A percentile compares a stretch with the other conserved stretches of the same genome.
Evolutionary conservation across 306 rosid species (phyloP).

Genomic region (Rosa chinensis): DNA sequence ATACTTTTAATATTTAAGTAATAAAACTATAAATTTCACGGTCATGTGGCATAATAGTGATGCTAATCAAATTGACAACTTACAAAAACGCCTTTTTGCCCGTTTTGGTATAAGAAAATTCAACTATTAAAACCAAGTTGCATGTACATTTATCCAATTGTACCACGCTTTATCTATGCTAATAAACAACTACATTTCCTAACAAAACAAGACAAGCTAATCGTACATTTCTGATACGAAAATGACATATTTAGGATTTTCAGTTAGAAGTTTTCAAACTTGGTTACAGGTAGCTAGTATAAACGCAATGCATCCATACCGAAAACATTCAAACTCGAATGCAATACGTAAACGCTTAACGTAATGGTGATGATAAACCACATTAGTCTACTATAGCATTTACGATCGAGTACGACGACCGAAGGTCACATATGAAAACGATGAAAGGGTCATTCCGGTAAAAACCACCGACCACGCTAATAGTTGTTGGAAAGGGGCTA

Average conservation of each 20-base stretch:
- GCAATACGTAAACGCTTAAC: not conserved
- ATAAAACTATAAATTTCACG: not conserved
- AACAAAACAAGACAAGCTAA: not conserved
- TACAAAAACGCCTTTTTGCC: not conserved
- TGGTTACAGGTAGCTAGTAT: not conserved
- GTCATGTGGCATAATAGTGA: not conserved
- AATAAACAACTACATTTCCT: not conserved
- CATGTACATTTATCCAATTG: not conserved
- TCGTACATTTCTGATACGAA: not conserved
- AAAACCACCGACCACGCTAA: conserved; percentile 29
- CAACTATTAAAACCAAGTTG: not conserved
- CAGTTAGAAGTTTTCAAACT: not conserved
- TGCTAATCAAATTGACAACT: not conserved
- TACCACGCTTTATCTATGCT: not conserved
- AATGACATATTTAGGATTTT: not conserved
- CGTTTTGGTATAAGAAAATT: not conserved
- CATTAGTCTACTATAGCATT: not conserved
- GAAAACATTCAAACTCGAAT: not conserved
- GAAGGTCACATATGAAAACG: not conserved
- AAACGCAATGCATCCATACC: not conserved
- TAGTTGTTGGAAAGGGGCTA: conserved; percentile 36
- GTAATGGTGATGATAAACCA: not conserved
- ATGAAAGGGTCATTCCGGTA: conserved; percentile 24
- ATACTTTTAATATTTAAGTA: too few species aligned
- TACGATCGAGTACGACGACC: not conserved